phyloP scores from a whole-genome alignment of 345 rosid genomes.

The Excoecaria cochinchinensis region DNA sequence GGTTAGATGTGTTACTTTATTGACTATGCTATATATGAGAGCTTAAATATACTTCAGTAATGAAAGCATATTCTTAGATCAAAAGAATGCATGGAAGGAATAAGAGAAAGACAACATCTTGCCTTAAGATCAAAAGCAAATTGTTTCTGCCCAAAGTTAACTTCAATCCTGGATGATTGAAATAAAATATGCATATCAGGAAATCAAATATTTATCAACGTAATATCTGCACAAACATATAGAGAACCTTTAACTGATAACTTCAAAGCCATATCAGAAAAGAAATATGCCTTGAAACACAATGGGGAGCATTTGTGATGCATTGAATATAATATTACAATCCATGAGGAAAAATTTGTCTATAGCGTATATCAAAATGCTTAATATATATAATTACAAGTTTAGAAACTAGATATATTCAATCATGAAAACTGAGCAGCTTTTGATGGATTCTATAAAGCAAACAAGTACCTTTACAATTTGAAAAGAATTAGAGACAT shows the following conservation, averaged over 20 bases:
- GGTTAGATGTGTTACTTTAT: not conserved
- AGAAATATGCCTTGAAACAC: not conserved
- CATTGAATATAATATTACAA: not conserved
- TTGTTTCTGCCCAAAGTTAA: constrained; percentile 80
- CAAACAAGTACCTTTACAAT: not conserved
- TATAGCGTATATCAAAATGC: not conserved
- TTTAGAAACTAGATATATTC: not conserved
- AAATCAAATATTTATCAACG: constrained; percentile 1
- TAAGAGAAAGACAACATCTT: constrained; percentile 20
- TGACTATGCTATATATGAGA: not conserved
- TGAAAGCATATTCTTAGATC: not conserved
- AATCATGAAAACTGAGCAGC: not conserved
- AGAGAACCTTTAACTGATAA: not conserved
- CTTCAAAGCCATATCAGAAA: not conserved
- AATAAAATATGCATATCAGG: constrained; percentile 2
- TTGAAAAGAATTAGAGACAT: not conserved
- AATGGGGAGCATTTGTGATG: not conserved
- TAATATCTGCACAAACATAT: not conserved
- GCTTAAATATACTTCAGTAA: not conserved
- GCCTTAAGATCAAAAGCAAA: constrained; percentile 86
- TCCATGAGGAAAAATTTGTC: not conserved
- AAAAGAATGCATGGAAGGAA: not conserved
- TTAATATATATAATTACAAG: not conserved
- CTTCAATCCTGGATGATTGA: constrained; percentile 63
- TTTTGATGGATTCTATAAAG: not conserved